Conservation (phyloP, 495 filamentous ascomycete genomes). For the Symbiotaphrina buchneri region DNA sequence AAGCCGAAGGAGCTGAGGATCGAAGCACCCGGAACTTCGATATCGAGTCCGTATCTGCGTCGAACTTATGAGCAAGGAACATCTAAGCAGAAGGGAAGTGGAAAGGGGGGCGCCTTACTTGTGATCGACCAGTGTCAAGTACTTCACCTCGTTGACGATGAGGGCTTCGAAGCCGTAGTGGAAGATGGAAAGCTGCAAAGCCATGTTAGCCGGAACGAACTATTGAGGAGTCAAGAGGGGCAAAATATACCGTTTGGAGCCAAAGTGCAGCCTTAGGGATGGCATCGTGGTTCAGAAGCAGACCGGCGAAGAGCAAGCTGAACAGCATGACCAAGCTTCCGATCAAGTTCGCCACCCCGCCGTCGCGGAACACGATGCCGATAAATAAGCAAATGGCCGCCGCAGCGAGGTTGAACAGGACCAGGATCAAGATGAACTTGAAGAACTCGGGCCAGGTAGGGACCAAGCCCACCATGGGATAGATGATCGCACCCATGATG, state of each 20-base stretch:
- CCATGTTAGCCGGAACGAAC: background rate
- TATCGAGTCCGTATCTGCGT: conserved; percentile 46
- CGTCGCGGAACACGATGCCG: conserved; percentile 81
- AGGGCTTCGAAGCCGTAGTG: conserved; percentile 94
- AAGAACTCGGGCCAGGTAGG: conserved; percentile 67
- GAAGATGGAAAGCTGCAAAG: conserved; percentile 71
- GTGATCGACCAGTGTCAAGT: conserved; percentile 70
- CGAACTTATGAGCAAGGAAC: background rate
- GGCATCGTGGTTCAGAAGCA: conserved; percentile 78
- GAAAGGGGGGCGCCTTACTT: conserved; percentile 28
- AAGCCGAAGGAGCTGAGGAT: conserved; percentile 93
- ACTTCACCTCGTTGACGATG: conserved; percentile 94
- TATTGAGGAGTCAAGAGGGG: background rate
- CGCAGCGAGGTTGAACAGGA: conserved; percentile 90
- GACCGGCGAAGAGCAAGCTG: conserved; percentile 78
- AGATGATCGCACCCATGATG: conserved; percentile 90
- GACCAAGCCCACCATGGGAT: conserved; percentile 94
- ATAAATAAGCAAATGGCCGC: conserved; percentile 89
- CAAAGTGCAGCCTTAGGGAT: conserved; percentile 68
- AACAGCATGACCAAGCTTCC: conserved; percentile 97
- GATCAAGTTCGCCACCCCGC: conserved; percentile 82
- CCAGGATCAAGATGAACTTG: conserved; percentile 74
- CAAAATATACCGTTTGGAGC: conserved; percentile 47
- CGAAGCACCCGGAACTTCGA: conserved; percentile 83
- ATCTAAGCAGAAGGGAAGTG: background rate